Evolutionary conservation across 805 yeast genomes (phyloP), one percentile per base, ranked within the genome.

Genomic region (Cyberlindnera misumaiensis): DNA sequence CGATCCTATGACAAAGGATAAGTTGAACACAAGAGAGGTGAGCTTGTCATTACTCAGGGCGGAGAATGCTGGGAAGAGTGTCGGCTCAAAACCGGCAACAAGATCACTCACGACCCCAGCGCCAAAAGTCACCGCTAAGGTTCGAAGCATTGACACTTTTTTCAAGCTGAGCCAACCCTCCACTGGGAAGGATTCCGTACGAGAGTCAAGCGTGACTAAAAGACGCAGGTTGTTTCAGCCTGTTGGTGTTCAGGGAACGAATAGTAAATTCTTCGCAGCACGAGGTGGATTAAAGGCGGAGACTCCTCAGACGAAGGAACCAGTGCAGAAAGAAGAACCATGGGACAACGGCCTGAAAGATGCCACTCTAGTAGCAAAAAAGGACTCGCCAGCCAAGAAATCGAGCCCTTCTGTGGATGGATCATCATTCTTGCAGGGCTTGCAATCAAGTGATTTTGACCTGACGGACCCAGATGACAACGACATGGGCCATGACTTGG

Each of bases 1-100:
- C 9, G 75, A 81, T 55, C 96, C 97, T 1, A 66, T 72, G 4
- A 41, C 52, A 4, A 55, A 55, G 35, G 24, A 15, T 5, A 27
- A 30, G 10, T 36, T 55, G 16, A 3, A 34, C 0, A 25, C 55
- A n/a, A 46, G 58, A 33, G 59, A 55, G 36, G 32, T 29, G 7
- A 30, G 28, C 7, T 32, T 25, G 24, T n/a, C n/a, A 35, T 35
- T 11, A 28, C 32, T 25, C 13, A 31, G 13, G 22, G 17, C 22
- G n/a, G 28, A 20, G 20, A 34, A 32, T 24, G 24, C 25, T 10
- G n/a, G 16, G 32, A 4, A 34, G 2, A n/a, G 12, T 13, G 12
- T 16, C 7, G 18, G 30, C 4, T 25, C 36, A 14, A 32, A n/a
- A 11, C 4, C 36, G 5, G 35, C 39, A 12, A 26, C 18, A 22